phyloP scores from a whole-genome alignment of 2,329 filamentous ascomycete species.

The Trichoderma breve region DNA sequence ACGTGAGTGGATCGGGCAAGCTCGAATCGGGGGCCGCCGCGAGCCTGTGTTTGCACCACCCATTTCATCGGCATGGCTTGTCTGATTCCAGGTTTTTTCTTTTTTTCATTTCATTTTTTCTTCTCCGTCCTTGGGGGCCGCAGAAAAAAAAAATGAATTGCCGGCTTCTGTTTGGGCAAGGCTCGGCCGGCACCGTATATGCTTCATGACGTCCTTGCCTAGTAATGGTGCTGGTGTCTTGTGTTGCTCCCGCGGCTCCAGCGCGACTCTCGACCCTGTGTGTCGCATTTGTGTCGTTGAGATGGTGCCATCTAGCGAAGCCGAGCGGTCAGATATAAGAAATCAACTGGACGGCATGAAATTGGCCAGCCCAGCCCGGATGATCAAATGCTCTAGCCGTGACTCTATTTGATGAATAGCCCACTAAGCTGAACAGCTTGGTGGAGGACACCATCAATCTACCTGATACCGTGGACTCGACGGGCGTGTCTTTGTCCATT shows the following conservation, averaged over 20 bases:
- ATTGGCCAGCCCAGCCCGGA: not conserved
- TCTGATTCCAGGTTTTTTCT: not conserved
- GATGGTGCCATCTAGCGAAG: not conserved
- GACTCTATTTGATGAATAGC: not conserved
- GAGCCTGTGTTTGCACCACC: not conserved
- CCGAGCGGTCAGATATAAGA: not conserved
- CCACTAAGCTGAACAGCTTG: not conserved
- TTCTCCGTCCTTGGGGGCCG: not conserved
- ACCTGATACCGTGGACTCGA: not conserved
- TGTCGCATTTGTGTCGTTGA: not conserved
- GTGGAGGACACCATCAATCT: not conserved
- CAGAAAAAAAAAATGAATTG: not conserved
- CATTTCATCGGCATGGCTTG: not conserved
- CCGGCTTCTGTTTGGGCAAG: not conserved
- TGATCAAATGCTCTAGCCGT: not conserved
- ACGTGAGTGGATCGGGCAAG: slow-evolving; percentile 17
- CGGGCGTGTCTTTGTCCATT: slow-evolving; percentile 2
- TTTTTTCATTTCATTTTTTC: not conserved
- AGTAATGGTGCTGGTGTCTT: not conserved
- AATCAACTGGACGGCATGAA: not conserved
- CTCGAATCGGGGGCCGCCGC: slow-evolving; percentile 11
- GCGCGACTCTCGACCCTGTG: not conserved
- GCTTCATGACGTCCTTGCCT: slow-evolving; percentile 13
- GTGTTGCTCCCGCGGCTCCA: not conserved
- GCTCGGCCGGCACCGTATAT: slow-evolving; percentile 2